These are phyloP conservation scores for Metschnikowia cerradonensis DNA, from an alignment of 805 yeast species.

Conservation along the genomic window DNA sequence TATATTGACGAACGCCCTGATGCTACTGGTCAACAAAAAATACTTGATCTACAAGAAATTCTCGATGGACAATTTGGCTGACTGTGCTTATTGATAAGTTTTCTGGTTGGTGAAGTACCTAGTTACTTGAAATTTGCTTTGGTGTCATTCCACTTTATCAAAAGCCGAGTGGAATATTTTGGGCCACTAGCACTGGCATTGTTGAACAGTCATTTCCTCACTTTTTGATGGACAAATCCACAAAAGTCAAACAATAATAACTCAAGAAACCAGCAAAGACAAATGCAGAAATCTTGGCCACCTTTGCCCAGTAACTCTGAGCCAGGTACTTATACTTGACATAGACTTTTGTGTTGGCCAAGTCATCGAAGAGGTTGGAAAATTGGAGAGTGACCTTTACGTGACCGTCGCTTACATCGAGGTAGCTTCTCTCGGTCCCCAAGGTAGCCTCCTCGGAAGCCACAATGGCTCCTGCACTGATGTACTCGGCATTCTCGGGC, in stretches of 20 bases:
- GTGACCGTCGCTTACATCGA: constrained; percentile 78
- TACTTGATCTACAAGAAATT: too few relatives aligned
- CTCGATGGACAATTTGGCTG: too few relatives aligned
- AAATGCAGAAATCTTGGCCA: constrained; percentile 59
- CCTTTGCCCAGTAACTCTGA: constrained; percentile 56
- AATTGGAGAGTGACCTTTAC: constrained; percentile 61
- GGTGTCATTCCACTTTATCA: too few relatives aligned
- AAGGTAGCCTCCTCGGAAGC: constrained; percentile 28
- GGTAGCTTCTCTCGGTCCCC: constrained; percentile 49
- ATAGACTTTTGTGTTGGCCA: constrained; percentile 51
- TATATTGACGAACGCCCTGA: too few relatives aligned
- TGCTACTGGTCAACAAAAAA: too few relatives aligned
- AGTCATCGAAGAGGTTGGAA: constrained; percentile 64
- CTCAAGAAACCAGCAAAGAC: constrained; percentile 57
- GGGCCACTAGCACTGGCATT: too few relatives aligned
- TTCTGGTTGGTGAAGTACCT: too few relatives aligned
- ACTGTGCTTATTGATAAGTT: too few relatives aligned
- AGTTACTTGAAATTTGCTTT: too few relatives aligned
- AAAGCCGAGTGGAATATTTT: too few relatives aligned
- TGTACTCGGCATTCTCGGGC: constrained; percentile 78
- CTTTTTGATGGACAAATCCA: constrained; percentile 28
- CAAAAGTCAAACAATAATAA: constrained; percentile 41
- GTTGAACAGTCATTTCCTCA: neutral
- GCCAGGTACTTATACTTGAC: constrained; percentile 61
- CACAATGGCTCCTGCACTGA: constrained; percentile 57